These are phyloP conservation scores for Penicillium frequentans DNA, from an alignment of 2,329 filamentous ascomycete species.

Conservation along the genomic window DNA sequence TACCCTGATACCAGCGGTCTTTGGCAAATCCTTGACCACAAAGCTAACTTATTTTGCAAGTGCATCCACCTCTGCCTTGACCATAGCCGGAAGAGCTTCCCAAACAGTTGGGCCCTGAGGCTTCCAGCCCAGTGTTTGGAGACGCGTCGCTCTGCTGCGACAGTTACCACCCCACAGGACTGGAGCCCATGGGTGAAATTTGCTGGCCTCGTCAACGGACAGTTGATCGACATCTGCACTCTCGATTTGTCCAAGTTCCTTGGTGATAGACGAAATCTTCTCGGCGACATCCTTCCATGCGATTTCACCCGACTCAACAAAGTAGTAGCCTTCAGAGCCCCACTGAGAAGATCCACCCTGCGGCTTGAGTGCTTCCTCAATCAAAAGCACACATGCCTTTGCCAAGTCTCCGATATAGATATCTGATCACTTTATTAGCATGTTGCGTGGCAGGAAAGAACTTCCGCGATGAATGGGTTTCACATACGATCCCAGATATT, in stretches of 20 bases:
- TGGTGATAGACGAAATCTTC: neutral
- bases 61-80: neutral
- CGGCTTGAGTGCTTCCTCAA: neutral
- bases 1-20: neutral
- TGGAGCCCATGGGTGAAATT: constrained; percentile 1
- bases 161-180: constrained; percentile 3
- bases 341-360: neutral
- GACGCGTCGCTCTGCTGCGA: neutral
- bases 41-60: neutral
- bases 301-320: constrained; percentile 1
- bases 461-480: neutral
- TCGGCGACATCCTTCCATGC: neutral
- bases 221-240: neutral
- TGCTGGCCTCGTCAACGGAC: neutral
- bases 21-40: neutral
- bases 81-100: neutral
- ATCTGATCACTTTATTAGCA: neutral
- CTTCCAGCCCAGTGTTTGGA: neutral
- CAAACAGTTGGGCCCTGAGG: neutral
- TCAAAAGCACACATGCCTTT: neutral
- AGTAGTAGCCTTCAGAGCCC: constrained; percentile 1
- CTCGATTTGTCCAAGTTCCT: neutral
- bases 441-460: too few species aligned
- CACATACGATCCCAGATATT: constrained; percentile 2
- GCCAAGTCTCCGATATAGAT: neutral